Conservation (phyloP, 2,329 filamentous ascomycete species). For the Stachybotrys elegans region DNA sequence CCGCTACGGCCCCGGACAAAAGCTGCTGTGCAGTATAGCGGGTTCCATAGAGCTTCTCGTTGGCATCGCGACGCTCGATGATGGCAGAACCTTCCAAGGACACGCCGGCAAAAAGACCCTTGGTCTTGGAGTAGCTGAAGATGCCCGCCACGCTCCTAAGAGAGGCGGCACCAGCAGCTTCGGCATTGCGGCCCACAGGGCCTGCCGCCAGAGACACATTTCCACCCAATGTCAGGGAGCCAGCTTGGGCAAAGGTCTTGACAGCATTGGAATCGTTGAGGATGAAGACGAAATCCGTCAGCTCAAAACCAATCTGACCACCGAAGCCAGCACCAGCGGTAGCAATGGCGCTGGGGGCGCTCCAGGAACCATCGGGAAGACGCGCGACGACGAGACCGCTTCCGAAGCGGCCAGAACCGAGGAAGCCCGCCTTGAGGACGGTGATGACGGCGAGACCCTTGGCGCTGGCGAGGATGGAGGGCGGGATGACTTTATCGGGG, state of each 20-base stretch:
- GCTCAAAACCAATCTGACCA: slow-evolving; percentile 80
- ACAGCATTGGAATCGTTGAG: slow-evolving; percentile 88
- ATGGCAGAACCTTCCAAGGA: slow-evolving; percentile 90
- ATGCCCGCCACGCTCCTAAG: slow-evolving; percentile 84
- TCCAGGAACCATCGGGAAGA: slow-evolving; percentile 73
- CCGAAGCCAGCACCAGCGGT: slow-evolving; percentile 79
- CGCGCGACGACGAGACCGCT: slow-evolving; percentile 78
- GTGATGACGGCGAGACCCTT: slow-evolving; percentile 88
- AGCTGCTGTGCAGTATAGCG: slow-evolving; percentile 78
- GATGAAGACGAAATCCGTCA: slow-evolving; percentile 97
- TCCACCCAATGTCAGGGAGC: slow-evolving; percentile 86
- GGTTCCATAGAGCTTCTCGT: slow-evolving; percentile 89
- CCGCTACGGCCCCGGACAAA: slow-evolving; percentile 69
- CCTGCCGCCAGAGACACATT: slow-evolving; percentile 96
- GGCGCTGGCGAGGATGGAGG: slow-evolving; percentile 80
- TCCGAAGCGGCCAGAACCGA: slow-evolving; percentile 76
- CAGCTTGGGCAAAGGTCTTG: slow-evolving; percentile 88
- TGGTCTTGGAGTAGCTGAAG: slow-evolving; percentile 97
- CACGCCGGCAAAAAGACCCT: slow-evolving; percentile 93
- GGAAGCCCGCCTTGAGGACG: slow-evolving; percentile 81
- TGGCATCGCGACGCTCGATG: slow-evolving; percentile 92
- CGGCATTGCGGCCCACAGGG: slow-evolving; percentile 88
- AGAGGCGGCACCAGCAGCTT: slow-evolving; percentile 90
- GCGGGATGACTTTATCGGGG: slow-evolving; percentile 95
- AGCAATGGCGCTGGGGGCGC: slow-evolving; percentile 74